A percentile compares a stretch with the other conserved stretches of the same genome.
Conservation (phyloP, 1,139 yeast genomes). For the Wickerhamomyces sp. region DNA sequence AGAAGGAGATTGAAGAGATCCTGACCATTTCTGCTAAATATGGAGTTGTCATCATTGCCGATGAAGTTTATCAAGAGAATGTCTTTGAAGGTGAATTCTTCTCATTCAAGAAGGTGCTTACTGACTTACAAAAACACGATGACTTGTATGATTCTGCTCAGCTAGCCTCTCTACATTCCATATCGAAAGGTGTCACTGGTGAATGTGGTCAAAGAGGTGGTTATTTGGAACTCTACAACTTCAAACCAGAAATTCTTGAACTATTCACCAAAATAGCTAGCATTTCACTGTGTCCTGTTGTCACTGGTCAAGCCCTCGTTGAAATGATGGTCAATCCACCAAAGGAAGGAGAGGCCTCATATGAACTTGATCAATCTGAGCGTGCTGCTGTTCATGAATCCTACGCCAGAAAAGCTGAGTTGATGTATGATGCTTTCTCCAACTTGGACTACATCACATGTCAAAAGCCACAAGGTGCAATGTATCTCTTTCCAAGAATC, state of each 20-base stretch:
- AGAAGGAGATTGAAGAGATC: conserved; percentile 62
- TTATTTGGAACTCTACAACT: conserved; percentile 89
- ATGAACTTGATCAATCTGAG: conserved; percentile 59
- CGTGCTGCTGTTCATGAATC: conserved; percentile 54
- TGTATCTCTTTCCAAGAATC: conserved; percentile 89
- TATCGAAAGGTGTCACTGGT: conserved; percentile 94
- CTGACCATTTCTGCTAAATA: conserved; percentile 76
- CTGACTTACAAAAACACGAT: conserved; percentile 52
- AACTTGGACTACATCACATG: conserved; percentile 78
- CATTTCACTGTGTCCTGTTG: conserved; percentile 88
- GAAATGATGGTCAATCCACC: conserved; percentile 96
- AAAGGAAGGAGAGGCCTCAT: conserved; percentile 67
- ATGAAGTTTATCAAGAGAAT: conserved; percentile 95
- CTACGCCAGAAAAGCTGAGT: conserved; percentile 56
- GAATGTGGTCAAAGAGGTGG: conserved; percentile 99
- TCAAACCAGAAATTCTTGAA: conserved; percentile 61
- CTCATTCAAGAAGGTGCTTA: conserved; percentile 64
- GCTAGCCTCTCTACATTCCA: conserved; percentile 89
- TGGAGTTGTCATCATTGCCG: conserved; percentile 89
- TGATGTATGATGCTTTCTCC: conserved; percentile 64
- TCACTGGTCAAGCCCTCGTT: conserved; percentile 87
- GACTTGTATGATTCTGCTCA: conserved; percentile 66
- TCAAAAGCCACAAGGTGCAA: conserved; percentile 92
- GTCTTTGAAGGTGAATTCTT: conserved; percentile 62
- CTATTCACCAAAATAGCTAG: conserved; percentile 81